A percentile compares a stretch with the other conserved stretches of the same genome.
These are phyloP conservation scores for Uncinocarpus reesii DNA, from an alignment of 2,329 filamentous ascomycete species.

Conservation along the genomic window DNA sequence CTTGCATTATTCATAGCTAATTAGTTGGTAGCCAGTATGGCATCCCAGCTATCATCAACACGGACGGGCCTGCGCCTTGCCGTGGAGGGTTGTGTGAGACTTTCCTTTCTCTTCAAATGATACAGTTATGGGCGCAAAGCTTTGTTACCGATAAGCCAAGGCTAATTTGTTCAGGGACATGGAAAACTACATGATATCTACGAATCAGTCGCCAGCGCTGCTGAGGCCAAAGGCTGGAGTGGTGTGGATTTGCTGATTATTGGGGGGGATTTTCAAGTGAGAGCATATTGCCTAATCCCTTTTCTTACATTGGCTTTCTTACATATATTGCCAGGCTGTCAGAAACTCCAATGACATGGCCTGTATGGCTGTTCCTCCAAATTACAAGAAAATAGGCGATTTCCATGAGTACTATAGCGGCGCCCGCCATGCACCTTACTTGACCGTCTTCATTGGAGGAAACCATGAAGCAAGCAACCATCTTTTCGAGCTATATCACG, in stretches of 20 bases:
- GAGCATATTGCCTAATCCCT: slow-evolving; percentile 15
- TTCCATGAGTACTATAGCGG: slow-evolving; percentile 94
- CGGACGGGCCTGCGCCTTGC: slow-evolving; percentile 9
- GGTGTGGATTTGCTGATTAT: slow-evolving; percentile 85
- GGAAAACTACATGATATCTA: slow-evolving; percentile 89
- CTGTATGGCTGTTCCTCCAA: slow-evolving; percentile 78
- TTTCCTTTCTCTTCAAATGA: not conserved
- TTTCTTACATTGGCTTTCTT: slow-evolving; percentile 10
- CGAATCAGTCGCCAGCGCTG: slow-evolving; percentile 59
- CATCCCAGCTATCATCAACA: not conserved
- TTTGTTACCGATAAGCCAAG: too few species aligned
- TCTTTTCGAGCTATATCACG: slow-evolving; percentile 86
- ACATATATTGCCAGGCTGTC: slow-evolving; percentile 50
- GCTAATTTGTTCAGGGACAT: slow-evolving; percentile 55
- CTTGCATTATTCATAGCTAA: not conserved
- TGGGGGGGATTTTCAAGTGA: slow-evolving; percentile 85
- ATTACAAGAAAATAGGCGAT: slow-evolving; percentile 80
- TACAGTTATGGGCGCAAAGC: too few species aligned
- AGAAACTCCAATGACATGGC: slow-evolving; percentile 81
- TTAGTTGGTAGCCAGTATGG: not conserved
- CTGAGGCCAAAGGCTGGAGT: slow-evolving; percentile 63
- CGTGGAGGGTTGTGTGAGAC: slow-evolving; percentile 15
- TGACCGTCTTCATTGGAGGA: slow-evolving; percentile 85
- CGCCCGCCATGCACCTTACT: slow-evolving; percentile 62
- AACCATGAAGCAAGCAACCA: slow-evolving; percentile 93